phyloP scores from a whole-genome alignment of 257 asterid genomes.

The Voacanga thouarsii region DNA sequence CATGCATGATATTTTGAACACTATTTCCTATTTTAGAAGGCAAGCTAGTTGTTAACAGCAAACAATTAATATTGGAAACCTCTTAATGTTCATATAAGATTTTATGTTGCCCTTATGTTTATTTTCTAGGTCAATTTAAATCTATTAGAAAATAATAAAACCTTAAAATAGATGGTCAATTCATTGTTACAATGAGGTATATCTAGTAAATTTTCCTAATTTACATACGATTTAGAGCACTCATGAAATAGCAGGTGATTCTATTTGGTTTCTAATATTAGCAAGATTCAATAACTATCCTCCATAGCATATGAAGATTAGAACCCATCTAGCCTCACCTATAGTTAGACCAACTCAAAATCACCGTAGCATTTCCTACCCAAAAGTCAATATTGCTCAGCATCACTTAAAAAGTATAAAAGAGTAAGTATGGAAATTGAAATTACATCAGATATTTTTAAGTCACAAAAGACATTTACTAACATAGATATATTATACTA shows the following conservation, averaged over 20 bases:
- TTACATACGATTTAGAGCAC: not conserved
- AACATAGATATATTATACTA: not conserved
- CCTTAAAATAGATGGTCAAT: not conserved
- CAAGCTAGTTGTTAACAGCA: not conserved
- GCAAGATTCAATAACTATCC: not conserved
- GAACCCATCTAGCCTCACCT: not conserved
- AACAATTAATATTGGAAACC: not conserved
- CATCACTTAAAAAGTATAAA: not conserved
- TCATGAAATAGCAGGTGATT: not conserved
- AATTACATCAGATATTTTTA: too few species aligned
- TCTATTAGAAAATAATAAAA: not conserved
- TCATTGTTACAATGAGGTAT: not conserved
- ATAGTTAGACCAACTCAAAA: not conserved
- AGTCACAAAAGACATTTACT: not conserved
- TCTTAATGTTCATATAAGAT: not conserved
- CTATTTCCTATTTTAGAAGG: not conserved
- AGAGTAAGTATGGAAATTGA: not conserved
- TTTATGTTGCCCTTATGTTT: not conserved
- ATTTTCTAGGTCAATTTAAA: slow-evolving; percentile 1
- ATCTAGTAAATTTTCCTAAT: not conserved
- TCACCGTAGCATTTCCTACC: not conserved
- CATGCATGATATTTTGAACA: not conserved
- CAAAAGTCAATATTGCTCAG: not conserved
- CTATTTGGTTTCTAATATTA: not conserved
- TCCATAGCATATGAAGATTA: not conserved